Conservation (phyloP, 2,329 filamentous ascomycete species). For the Aspergillus fischeri region DNA sequence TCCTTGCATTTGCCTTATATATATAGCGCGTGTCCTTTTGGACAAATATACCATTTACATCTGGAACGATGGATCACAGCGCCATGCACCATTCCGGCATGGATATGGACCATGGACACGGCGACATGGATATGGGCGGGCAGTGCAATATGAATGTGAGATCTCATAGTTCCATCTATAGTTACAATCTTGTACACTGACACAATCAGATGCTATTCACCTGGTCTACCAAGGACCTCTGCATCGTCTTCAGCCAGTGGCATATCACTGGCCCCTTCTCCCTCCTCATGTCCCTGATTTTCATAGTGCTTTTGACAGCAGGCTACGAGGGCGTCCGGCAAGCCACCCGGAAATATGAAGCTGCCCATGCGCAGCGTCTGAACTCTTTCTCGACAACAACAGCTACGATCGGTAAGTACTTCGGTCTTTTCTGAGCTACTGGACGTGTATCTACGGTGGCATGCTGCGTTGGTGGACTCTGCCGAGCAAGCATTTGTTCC, state of each 20-base stretch:
- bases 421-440: slow-evolving; percentile 1
- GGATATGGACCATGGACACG: slow-evolving; percentile 47
- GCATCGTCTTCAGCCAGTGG: slow-evolving; percentile 93
- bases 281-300: slow-evolving; percentile 76
- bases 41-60: neutral
- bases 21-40: neutral
- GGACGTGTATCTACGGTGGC: slow-evolving; percentile 6
- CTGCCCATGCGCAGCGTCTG: slow-evolving; percentile 46
- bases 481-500: slow-evolving; percentile 1
- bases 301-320: slow-evolving; percentile 77
- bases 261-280: slow-evolving; percentile 70
- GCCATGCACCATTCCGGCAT: slow-evolving; percentile 29
- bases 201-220: slow-evolving; percentile 86
- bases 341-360: slow-evolving; percentile 71
- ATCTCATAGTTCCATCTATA: slow-evolving; percentile 1
- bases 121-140: slow-evolving; percentile 54
- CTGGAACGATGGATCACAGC: slow-evolving; percentile 30
- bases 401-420: slow-evolving; percentile 14
- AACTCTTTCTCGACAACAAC: slow-evolving; percentile 40
- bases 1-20: neutral
- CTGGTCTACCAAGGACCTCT: slow-evolving; percentile 89
- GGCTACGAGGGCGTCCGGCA: slow-evolving; percentile 89
- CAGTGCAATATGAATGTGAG: slow-evolving; percentile 91
- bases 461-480: slow-evolving; percentile 9
- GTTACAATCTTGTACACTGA: neutral